A percentile compares a stretch with the other conserved stretches of the same genome.
These are phyloP conservation scores for Solanum commersonii DNA, from an alignment of 257 asterid genomes.

Conservation along the genomic window DNA sequence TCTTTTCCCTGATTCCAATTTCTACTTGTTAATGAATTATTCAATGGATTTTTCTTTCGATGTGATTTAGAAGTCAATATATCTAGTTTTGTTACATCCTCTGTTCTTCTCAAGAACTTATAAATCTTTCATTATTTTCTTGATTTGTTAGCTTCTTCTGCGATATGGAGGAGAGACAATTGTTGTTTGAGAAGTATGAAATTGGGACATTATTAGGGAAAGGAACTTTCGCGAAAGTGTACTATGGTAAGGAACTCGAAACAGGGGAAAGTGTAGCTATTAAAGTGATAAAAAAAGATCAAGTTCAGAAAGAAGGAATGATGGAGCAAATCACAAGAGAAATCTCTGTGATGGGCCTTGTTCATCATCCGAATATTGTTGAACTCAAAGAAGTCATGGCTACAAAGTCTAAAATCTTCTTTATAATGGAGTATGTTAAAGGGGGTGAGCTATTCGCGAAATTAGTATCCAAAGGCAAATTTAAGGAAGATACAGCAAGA, in stretches of 20 bases:
- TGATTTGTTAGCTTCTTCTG: neutral
- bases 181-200: slow-evolving; percentile 45
- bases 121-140: neutral
- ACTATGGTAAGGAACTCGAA: slow-evolving; percentile 20
- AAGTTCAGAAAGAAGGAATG: slow-evolving; percentile 32
- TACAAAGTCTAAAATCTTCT: slow-evolving; percentile 37
- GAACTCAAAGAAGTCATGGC: slow-evolving; percentile 55
- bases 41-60: neutral
- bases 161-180: slow-evolving; percentile 23
- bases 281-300: slow-evolving; percentile 46
- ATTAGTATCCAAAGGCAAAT: slow-evolving; percentile 25
- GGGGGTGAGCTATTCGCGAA: slow-evolving; percentile 57
- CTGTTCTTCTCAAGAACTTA: neutral
- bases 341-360: slow-evolving; percentile 49
- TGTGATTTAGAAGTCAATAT: neutral
- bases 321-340: slow-evolving; percentile 51
- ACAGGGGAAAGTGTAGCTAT: slow-evolving; percentile 48
- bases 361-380: slow-evolving; percentile 52
- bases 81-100: neutral
- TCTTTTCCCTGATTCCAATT: neutral
- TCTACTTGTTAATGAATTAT: neutral
- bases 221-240: slow-evolving; percentile 62
- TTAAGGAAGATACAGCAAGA: slow-evolving; percentile 36
- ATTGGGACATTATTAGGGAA: slow-evolving; percentile 34
- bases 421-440: slow-evolving; percentile 49